Evolutionary conservation across 768 basidiomycete genomes (phyloP).

Genomic region (Brasilioporus rufonigricans): DNA sequence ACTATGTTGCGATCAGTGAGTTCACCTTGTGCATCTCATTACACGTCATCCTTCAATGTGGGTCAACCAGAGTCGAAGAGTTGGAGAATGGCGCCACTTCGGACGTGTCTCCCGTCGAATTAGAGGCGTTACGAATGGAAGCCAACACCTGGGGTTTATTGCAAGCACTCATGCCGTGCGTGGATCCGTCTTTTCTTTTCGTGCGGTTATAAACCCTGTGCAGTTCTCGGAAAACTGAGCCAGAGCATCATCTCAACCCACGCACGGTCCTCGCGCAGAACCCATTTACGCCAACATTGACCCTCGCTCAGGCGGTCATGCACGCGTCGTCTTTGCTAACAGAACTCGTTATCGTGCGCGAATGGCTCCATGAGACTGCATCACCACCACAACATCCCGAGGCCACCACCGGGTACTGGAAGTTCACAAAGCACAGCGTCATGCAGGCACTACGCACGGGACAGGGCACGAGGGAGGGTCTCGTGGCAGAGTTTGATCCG

Average conservation of each 20-base stretch:
- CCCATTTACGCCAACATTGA: conserved; percentile 78
- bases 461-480: conserved; percentile 40
- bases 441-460: conserved; percentile 63
- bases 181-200: conserved; percentile 16
- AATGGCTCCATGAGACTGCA: conserved; percentile 84
- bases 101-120: conserved; percentile 45
- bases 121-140: conserved; percentile 68
- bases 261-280: conserved; percentile 61
- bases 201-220: background rate
- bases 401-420: conserved; percentile 80
- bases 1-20: conserved; percentile 58
- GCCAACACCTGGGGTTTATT: conserved; percentile 80
- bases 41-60: background rate
- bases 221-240: conserved; percentile 69
- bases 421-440: conserved; percentile 73
- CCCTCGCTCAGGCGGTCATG: conserved; percentile 74
- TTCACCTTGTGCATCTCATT: background rate
- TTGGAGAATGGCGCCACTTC: conserved; percentile 41
- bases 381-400: conserved; percentile 60
- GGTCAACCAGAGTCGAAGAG: conserved; percentile 47
- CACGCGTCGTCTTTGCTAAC: conserved; percentile 61
- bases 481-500: conserved; percentile 75
- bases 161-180: conserved; percentile 75
- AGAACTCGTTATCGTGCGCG: conserved; percentile 80
- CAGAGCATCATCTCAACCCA: conserved; percentile 46